Evolutionary conservation across 2,329 filamentous ascomycete genomes (phyloP).

Genomic region (Thielaviopsis ethacetica): DNA sequence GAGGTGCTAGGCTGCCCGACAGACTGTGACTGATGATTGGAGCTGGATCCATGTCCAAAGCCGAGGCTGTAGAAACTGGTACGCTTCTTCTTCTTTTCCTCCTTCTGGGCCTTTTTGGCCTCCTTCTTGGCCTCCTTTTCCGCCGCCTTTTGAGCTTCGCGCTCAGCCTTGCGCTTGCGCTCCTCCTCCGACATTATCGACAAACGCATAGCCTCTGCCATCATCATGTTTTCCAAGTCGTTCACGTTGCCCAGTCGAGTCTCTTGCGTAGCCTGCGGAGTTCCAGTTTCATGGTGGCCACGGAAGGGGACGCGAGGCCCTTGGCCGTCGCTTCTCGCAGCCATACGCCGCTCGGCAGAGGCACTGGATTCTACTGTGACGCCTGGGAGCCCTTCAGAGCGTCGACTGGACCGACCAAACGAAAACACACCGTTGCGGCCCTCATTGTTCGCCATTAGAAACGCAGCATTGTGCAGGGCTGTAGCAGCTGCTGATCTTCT

Average conservation of each 20-base stretch:
- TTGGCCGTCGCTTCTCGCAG: not conserved
- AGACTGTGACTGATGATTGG: slow-evolving; percentile 41
- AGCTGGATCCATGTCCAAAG: slow-evolving; percentile 21
- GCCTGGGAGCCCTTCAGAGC: not conserved
- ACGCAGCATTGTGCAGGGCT: slow-evolving; percentile 85
- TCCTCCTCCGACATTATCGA: slow-evolving; percentile 91
- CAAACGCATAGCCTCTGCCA: slow-evolving; percentile 85
- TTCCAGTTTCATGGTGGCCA: not conserved
- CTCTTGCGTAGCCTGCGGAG: slow-evolving; percentile 18
- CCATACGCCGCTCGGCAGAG: not conserved
- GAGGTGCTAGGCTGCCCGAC: slow-evolving; percentile 34
- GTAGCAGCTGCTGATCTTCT: slow-evolving; percentile 83
- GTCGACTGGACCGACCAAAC: slow-evolving; percentile 1
- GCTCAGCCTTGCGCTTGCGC: slow-evolving; percentile 69
- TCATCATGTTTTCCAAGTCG: slow-evolving; percentile 95
- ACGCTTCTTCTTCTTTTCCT: slow-evolving; percentile 63
- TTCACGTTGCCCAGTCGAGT: slow-evolving; percentile 34
- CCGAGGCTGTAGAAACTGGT: slow-evolving; percentile 23
- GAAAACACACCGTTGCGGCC: slow-evolving; percentile 23
- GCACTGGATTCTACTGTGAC: not conserved
- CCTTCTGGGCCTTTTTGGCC: slow-evolving; percentile 71
- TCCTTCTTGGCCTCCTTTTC: slow-evolving; percentile 75
- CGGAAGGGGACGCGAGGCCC: not conserved
- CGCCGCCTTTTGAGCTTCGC: slow-evolving; percentile 56
- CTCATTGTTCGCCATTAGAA: slow-evolving; percentile 57